These are phyloP conservation scores for Xylaria curta DNA, from an alignment of 495 filamentous ascomycete genomes.

Conservation along the genomic window DNA sequence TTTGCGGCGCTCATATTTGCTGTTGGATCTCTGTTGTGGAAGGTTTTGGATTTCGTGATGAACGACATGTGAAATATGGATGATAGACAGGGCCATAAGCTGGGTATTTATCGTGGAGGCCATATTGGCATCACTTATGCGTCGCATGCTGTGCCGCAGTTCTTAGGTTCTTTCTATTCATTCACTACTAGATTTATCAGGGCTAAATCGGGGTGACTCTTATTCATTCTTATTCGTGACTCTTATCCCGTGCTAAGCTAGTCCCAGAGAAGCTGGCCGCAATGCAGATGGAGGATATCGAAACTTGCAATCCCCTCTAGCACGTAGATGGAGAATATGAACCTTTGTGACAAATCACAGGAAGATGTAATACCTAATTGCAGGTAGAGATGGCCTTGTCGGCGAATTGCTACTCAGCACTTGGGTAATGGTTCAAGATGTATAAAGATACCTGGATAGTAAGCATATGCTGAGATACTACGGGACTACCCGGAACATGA, in stretches of 20 bases:
- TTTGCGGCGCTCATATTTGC: background rate
- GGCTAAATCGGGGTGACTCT: background rate
- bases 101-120: background rate
- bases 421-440: too few species aligned
- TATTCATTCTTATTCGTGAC: background rate
- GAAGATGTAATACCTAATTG: background rate
- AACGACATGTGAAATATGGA: background rate
- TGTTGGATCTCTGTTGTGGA: background rate
- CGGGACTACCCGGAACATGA: background rate
- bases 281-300: background rate
- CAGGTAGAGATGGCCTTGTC: too few species aligned
- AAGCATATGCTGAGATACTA: too few species aligned
- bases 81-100: background rate
- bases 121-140: background rate
- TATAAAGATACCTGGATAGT: too few species aligned
- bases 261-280: background rate
- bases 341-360: background rate
- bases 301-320: background rate
- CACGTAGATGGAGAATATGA: too few species aligned
- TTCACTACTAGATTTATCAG: background rate
- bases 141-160: conserved; percentile 11
- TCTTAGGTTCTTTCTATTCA: background rate
- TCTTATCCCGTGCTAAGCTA: background rate
- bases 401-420: too few species aligned
- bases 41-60: background rate